Base-by-base conservation (phyloP, 2,329 filamentous ascomycete species). In the Alternaria rosae region DNA sequence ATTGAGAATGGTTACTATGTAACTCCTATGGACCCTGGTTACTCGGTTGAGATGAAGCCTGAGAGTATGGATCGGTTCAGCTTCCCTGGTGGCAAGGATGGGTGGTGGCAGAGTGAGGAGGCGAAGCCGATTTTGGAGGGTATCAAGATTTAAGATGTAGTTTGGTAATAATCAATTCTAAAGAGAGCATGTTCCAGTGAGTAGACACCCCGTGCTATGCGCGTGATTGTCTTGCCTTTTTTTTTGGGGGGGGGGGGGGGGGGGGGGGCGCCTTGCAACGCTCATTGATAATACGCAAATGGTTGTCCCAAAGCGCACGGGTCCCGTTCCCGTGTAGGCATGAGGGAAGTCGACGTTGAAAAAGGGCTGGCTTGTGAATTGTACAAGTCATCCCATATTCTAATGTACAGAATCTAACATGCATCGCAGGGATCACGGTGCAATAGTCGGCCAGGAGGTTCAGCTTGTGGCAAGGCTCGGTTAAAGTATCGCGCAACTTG, bases 31-130 rank as follows among this genome's bases (percentile, higher is more conserved):
- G 89, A 93, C 76, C 86, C 93, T 0, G 93, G 93, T 0, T 97
- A 97, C 80, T 94, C 91, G 75, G 93, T 97, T 3, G 92, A 97
- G 87, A 97, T 97, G 93, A 94, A 92, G 87, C 81, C 88, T 4
- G 91, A 89, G 68, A 95, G 92, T 78, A 95, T 97, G 92, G 91
- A 93, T 67, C 81, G 80, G 70, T 97, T 86, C 76, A 85, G 86
- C 52, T 97, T 88, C 78, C 93, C 93, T 1, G 92, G 93, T 8
- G 87, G 90, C 73, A 85, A 90, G 64, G 90, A 90, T 5, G 92
- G 92, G 75, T 97, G 92, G 92, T 97, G 93, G 93, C 89, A 83
- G 81, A 90, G 86, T 50, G 90, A 92, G 38, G 91, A 92, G 80
- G 92, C 92, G n/a, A 91, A 83, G 81, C 81, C 84, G 1, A 94